Evolutionary conservation across 805 yeast genomes (phyloP), one percentile per base, ranked within the genome.

Genomic region (Kluyveromyces dobzhanskii): DNA sequence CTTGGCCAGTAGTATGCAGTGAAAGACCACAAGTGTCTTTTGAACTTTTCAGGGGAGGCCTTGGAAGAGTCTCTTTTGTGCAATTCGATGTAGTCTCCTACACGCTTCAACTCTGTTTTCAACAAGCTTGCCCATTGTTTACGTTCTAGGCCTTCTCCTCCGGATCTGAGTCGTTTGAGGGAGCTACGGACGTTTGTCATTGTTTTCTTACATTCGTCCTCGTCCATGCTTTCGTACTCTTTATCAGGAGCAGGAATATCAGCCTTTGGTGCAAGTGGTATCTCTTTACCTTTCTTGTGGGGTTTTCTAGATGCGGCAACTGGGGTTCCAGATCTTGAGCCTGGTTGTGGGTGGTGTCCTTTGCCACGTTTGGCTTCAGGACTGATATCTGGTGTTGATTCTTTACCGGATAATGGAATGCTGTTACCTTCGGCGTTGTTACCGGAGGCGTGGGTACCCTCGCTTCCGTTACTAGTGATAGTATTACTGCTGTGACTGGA

Each of bases 1-100:
- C 78, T 83, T 2, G 96, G 96, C 96, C 96, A 86, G 64, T 78
- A 86, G 39, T 75, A 71, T 16, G 87, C 71, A 4, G 92, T 85
- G 57, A 80, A 85, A 23, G 83, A 74, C 95, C 96, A 86, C 43
- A 86, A 61, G 51, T 85, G 92, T 54, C 73, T 79, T 41, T 67
- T 65, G 42, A 64, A 49, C 51, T 67, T 71, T 5, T 61, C 67
- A 21, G 65, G 54, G 17, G 65, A 64, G 12, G 47, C 46, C 3
- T 51, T 50, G 2, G 44, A 44, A 1, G 55, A 50, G 13, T 56
- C 49, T 12, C 42, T 41, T 17, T 66, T 67, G 29, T 61, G 61
- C 38, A 59, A 51, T 26, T 66, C 73, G 39, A 85, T 85, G 51
- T 75, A 79, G 46, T 80, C 78, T 21, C 95, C 95, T 33, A 86